Conservation (phyloP, 768 basidiomycete species). For the Podaxis sp. region DNA sequence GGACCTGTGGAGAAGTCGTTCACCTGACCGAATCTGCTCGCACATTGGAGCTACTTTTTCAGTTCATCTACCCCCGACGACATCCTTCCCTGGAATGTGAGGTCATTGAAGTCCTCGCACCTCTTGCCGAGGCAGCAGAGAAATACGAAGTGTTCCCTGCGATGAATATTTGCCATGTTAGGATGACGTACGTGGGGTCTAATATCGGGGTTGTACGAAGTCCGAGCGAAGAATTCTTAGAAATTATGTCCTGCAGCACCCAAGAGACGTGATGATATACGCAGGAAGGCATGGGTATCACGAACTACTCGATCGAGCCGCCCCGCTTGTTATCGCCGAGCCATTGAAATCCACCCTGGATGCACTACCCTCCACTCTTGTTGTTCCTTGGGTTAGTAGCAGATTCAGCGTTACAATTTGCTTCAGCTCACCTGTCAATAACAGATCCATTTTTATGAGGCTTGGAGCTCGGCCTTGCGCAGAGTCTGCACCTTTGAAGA, state of each 20-base stretch:
- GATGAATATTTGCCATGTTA: slow-evolving; percentile 22
- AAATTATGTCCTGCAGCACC: slow-evolving; percentile 16
- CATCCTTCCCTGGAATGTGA: slow-evolving; percentile 22
- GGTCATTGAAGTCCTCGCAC: slow-evolving; percentile 17
- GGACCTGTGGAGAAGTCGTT: slow-evolving; percentile 22
- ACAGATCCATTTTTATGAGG: neutral
- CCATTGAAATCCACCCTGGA: slow-evolving; percentile 14
- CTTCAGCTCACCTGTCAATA: neutral
- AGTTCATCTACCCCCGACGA: slow-evolving; percentile 25
- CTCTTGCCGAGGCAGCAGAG: slow-evolving; percentile 26
- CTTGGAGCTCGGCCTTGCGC: slow-evolving; percentile 3
- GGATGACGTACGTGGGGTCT: slow-evolving; percentile 21
- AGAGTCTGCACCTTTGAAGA: neutral
- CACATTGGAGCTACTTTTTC: slow-evolving; percentile 26
- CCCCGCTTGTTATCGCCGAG: slow-evolving; percentile 18
- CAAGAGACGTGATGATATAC: slow-evolving; percentile 20
- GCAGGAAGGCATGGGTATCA: slow-evolving; percentile 22
- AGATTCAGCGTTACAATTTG: neutral
- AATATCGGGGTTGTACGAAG: neutral
- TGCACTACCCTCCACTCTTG: slow-evolving; percentile 14
- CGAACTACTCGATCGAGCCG: slow-evolving; percentile 20
- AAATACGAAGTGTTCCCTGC: slow-evolving; percentile 27
- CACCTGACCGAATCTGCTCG: slow-evolving; percentile 22
- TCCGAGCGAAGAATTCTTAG: slow-evolving; percentile 7
- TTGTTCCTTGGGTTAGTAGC: slow-evolving; percentile 19